These are phyloP conservation scores for Rehmannia glutinosa DNA, from an alignment of 257 asterid species.

Conservation along the genomic window DNA sequence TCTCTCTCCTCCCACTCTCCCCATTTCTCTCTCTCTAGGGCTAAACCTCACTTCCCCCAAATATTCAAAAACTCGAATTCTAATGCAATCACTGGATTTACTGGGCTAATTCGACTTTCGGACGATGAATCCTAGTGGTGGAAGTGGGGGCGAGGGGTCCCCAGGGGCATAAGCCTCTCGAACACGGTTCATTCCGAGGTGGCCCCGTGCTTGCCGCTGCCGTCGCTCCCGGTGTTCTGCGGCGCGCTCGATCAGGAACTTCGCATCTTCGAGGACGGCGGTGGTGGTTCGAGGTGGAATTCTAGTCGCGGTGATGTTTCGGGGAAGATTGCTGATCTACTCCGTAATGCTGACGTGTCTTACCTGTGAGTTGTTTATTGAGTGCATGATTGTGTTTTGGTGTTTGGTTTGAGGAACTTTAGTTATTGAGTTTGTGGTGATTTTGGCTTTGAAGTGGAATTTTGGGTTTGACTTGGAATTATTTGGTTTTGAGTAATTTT, in stretches of 20 bases:
- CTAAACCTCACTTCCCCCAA: conserved; percentile 27
- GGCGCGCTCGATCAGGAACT: conserved; percentile 84
- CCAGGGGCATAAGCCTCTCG: conserved; percentile 73
- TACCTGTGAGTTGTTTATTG: conserved; percentile 67
- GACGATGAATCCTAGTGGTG: conserved; percentile 47
- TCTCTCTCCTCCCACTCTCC: conserved; percentile 27
- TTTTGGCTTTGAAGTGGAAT: neutral
- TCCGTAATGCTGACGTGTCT: conserved; percentile 71
- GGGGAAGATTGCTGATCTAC: conserved; percentile 72
- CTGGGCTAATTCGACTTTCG: conserved; percentile 13
- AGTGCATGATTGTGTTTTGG: conserved; percentile 11
- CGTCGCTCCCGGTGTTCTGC: conserved; percentile 91
- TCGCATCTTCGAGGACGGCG: conserved; percentile 48
- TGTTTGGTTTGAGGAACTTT: conserved; percentile 22
- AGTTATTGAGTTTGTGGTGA: conserved; percentile 4
- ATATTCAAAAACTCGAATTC: conserved; percentile 23
- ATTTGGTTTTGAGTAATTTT: conserved; percentile 8
- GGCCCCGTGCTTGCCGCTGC: conserved; percentile 81
- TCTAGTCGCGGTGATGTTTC: conserved; percentile 50
- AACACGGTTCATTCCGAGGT: conserved; percentile 87
- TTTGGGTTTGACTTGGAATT: conserved; percentile 9
- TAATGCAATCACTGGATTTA: conserved; percentile 3
- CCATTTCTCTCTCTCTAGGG: conserved; percentile 53
- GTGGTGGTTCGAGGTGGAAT: conserved; percentile 40
- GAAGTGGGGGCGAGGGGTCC: conserved; percentile 38